Base-by-base conservation (phyloP, 2,329 filamentous ascomycete genomes). In the Tolypocladium tundrense region DNA sequence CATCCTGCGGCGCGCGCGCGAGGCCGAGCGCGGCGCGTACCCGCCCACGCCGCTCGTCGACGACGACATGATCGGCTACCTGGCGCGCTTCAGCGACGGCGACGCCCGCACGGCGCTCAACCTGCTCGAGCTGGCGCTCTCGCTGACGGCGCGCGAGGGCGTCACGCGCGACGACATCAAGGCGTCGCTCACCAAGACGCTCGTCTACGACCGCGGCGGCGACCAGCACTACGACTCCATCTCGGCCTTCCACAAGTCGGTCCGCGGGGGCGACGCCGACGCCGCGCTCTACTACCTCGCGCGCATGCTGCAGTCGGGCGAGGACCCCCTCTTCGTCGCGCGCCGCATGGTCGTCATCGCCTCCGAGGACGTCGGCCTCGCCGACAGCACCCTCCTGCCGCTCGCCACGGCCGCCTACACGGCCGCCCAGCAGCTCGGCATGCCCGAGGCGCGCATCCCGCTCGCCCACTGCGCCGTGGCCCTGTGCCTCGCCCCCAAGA, bases 141-240 rank as follows among this genome's bases (percentile, higher is more conserved):
- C 89, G 41, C 78, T 96, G 0, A 70, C 72, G 3, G 68, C 70
- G 1, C 80, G 82, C 8, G 77, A 81, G 0, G 77, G 78, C 11
- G 85, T 88, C 62, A 94, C 90, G 0, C 84, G 87, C 61, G 85
- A 88, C 7, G 83, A 85, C 59, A 84, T 99, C 69, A 96, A 96
- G 69, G 78, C 85, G 1, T 83, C 88, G 2, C 79, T 99, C 11
- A 97, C 93, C 2, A 92, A 92, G 69, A 97, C 93, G 0, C 79
- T 97, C 1, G 91, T 97, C 16, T 97, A 97, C 73, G 94, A 99
- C 72, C 86, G 94, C 57, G 90, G 89, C 0, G 93, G 94, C 56
- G 94, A 99, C 72, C 91, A 96, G 70, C 94, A 97, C 74, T 99
- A 97, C 76, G 93, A 99, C 69, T 94, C 90, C 56, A 97, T 99